These are phyloP conservation scores for Fonsecaea nubica DNA, from an alignment of 2,329 filamentous ascomycete genomes.

Conservation along the genomic window DNA sequence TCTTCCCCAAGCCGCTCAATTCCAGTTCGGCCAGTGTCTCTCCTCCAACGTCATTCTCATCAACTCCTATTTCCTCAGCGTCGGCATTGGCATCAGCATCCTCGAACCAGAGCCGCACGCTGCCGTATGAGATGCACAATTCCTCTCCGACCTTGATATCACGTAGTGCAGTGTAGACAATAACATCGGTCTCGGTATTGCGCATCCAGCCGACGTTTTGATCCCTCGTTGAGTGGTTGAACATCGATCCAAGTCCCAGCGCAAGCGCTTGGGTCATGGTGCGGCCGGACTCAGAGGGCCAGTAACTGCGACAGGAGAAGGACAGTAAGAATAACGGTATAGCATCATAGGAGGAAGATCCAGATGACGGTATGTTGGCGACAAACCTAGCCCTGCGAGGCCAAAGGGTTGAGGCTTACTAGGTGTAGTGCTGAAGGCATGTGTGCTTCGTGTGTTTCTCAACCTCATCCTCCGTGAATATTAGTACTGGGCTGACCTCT, in stretches of 20 bases:
- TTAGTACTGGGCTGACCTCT: slow-evolving; percentile 45
- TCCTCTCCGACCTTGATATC: slow-evolving; percentile 59
- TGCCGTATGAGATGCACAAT: slow-evolving; percentile 52
- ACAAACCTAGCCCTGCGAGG: not conserved
- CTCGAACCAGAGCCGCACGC: slow-evolving; percentile 41
- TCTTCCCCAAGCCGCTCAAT: slow-evolving; percentile 34
- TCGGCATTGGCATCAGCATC: slow-evolving; percentile 37
- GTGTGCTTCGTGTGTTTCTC: slow-evolving; percentile 54
- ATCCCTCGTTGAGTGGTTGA: slow-evolving; percentile 58
- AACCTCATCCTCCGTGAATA: slow-evolving; percentile 55
- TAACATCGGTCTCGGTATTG: slow-evolving; percentile 50
- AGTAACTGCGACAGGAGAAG: slow-evolving; percentile 37
- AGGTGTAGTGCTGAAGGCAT: slow-evolving; percentile 60
- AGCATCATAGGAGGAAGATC: not conserved
- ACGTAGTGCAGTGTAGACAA: slow-evolving; percentile 56
- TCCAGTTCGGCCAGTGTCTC: slow-evolving; percentile 30
- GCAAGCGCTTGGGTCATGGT: slow-evolving; percentile 57
- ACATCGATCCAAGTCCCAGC: slow-evolving; percentile 61
- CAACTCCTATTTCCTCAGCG: slow-evolving; percentile 8
- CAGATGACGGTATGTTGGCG: not conserved
- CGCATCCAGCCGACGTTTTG: slow-evolving; percentile 62
- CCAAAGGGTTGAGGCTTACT: slow-evolving; percentile 45
- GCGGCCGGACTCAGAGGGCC: slow-evolving; percentile 40
- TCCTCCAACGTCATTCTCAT: slow-evolving; percentile 23
- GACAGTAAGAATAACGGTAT: not conserved